Evolutionary conservation across 1,284 basidiomycete species (phyloP).

Genomic region (Schizophyllum commune): DNA sequence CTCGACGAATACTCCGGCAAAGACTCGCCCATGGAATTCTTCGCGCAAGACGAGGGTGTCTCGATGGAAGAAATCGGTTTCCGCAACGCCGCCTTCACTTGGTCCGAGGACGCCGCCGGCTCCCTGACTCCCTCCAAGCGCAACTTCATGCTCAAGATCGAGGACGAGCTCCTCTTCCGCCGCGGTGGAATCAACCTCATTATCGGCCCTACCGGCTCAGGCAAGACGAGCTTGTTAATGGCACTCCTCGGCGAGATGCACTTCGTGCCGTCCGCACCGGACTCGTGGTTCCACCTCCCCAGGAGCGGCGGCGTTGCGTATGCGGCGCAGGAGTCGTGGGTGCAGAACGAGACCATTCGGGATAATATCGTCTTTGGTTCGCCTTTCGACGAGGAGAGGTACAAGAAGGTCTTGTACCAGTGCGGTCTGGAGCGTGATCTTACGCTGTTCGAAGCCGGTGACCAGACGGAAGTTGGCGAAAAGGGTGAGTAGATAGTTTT

Average conservation of each 20-base stretch:
- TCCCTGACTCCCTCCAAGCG: slow-evolving; percentile 16
- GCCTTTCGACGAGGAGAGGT: slow-evolving; percentile 64
- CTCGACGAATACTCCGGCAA: slow-evolving; percentile 33
- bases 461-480: slow-evolving; percentile 66
- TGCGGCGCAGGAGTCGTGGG: slow-evolving; percentile 77
- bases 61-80: slow-evolving; percentile 28
- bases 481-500: slow-evolving; percentile 34
- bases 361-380: slow-evolving; percentile 85
- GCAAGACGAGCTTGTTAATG: slow-evolving; percentile 32
- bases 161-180: slow-evolving; percentile 13
- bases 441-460: slow-evolving; percentile 62
- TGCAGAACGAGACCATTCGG: slow-evolving; percentile 31
- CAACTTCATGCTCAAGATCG: slow-evolving; percentile 11
- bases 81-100: slow-evolving; percentile 35
- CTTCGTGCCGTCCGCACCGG: slow-evolving; percentile 41
- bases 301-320: slow-evolving; percentile 63
- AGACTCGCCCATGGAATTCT: slow-evolving; percentile 18
- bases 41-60: slow-evolving; percentile 17
- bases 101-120: slow-evolving; percentile 27
- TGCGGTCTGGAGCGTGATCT: slow-evolving; percentile 61
- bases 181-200: slow-evolving; percentile 14
- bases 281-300: slow-evolving; percentile 62
- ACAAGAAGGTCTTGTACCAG: slow-evolving; percentile 55
- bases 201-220: slow-evolving; percentile 6
- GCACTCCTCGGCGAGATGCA: slow-evolving; percentile 63